Base-by-base conservation (phyloP, 805 yeast species). In the Schizosaccharomyces lindneri region DNA sequence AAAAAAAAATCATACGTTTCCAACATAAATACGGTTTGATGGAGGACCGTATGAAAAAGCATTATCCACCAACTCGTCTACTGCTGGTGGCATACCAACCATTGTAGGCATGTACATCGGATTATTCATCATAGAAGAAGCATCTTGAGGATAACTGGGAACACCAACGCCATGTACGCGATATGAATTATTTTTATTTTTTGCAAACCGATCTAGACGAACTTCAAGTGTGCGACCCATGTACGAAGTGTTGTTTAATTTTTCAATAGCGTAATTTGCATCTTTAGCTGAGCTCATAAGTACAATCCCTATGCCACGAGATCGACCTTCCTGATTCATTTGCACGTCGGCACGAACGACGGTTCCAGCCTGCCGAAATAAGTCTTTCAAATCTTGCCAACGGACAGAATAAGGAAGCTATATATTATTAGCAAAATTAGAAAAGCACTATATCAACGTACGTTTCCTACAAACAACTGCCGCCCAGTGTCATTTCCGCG, bases 241-340 rank as follows among this genome's bases (percentile, higher is more conserved):
- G 63, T 84, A 70, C 59, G 79, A 84, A 65, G 76, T 78, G 27
- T 87, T 89, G 66, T 85, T 79, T 70, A 82, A 83, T 69, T 73
- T 75, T 51, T 77, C 81, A 64, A 88, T 79, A 2, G 96, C 95
- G 59, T 74, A 76, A 48, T 74, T 72, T 24, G 94, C 95, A 64
- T 80, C 88, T 63, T 81, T 87, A 15, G 76, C 75, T 6, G 78
- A 78, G 62, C 75, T 78, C 69, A 81, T 88, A 27, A 81, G 78
- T 36, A 88, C 95, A 11, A 85, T 84, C 61, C 95, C 97, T 67
- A 80, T 83, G 2, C 97, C 97, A 71, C 83, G 80, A 5, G 95
- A 85, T 67, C 84, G 81, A 31, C 95, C 94, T 65, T 79, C 75
- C 51, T 73, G 75, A 66, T 81, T 84, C 60, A 74, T 70, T 69